Base-by-base conservation (phyloP, 257 asterid genomes). In the Solanum commersonii region DNA sequence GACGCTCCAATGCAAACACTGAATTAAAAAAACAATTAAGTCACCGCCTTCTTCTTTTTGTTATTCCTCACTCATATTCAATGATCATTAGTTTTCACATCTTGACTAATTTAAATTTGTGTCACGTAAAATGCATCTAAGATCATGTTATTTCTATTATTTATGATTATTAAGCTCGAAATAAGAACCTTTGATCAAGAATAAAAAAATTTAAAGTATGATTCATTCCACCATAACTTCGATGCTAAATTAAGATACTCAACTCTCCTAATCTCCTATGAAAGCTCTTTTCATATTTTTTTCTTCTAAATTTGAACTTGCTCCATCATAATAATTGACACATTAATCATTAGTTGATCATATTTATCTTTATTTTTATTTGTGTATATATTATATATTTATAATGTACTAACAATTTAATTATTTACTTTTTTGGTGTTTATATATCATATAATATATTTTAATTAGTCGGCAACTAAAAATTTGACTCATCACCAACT, bases 131-230 rank as follows among this genome's bases (percentile, higher is more conserved):
- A 10, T 63, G 5, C 14, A 25, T 5, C 14, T 27, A 67, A 25
- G 20, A 44, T 12, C 52, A 44, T 44, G 15, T 44, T 44, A 4
- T 42, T 46, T 46, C 20, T 46, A 46, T 46, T 46, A 14, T n/a
- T 63, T 63, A 8, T 23, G 4, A 23, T 23, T 63, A n/a, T 65
- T n/a, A 4, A 4, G 4, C 4, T n/a, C 15, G 15, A 23, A 63
- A 3, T 9, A 0, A 12, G 0, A 4, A 23, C 11, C 7, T 23
- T n/a, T n/a, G 5, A 23, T 10, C 15, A 44, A 63, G 12, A 60
- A 60, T 60, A n/a, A 59, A 59, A n/a, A 8, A 22, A 5, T 9
- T 38, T 60, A 8, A 60, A 22, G 0, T 20, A 0, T 3, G 4
- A 22, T 59, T 22, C 25, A 59, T 59, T 7, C 12, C 1, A 59